Evolutionary conservation across 2,329 filamentous ascomycete genomes (phyloP), one percentile per base, ranked within the genome.

Genomic region (Calonectria henricotiae): DNA sequence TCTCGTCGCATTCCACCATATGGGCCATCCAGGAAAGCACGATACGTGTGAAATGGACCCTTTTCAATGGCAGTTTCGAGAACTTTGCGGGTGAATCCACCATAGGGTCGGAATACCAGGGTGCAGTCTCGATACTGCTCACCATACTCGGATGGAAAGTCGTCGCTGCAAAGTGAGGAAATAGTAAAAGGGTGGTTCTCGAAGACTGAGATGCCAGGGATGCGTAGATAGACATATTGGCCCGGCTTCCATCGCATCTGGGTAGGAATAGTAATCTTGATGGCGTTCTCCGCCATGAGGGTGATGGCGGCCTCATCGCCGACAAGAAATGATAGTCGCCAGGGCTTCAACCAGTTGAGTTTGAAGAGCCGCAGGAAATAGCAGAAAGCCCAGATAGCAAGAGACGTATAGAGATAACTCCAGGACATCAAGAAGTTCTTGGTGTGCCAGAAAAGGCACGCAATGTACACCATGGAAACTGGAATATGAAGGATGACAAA

Each of bases 131-230:
- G 88, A 78, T 96, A 97, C 62, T 93, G 88, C 75, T 96, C 92
- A 32, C 95, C 95, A 77, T 98, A 98, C 69, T 94, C 93, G 0
- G 95, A 98, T 1, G 95, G 94, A 71, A 98, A 97, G 79, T 98
- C 95, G 51, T 97, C 93, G 79, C 94, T 97, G 83, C 95, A 98
- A 8, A 98, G 87, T 0, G 95, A 98, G 2, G 96, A 91, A 65
- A 98, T 95, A 0, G 96, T 98, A 80, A 98, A 98, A 0, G 96
- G 96, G 77, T 98, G 96, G 76, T 97, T 98, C 75, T 98, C 94
- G 69, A 98, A 91, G 2, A 97, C 82, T 0, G 95, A 95, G 75
- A 98, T 95, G 1, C 94, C 94, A 0, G 96, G 96, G 92, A 98
- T 97, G 63, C 96, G 91, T 23, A 98, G 87, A 80, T 98, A 98